Evolutionary conservation across 164 flowering plant genomes (phyloP), one percentile per base, ranked within the genome.

Genomic region (Chimonanthus praecox): DNA sequence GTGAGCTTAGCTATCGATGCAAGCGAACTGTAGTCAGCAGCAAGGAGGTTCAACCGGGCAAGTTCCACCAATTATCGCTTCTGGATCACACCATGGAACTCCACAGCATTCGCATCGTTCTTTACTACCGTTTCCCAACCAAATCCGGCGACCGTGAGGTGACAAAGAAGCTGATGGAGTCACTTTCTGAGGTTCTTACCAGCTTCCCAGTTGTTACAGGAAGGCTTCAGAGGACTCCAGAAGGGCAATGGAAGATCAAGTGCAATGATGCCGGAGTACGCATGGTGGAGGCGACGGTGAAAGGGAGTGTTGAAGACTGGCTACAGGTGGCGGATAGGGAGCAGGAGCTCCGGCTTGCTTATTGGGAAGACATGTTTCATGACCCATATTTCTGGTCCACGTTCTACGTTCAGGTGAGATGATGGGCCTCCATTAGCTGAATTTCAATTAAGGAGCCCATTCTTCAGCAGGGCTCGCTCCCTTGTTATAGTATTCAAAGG

Each of bases 261-360:
- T 85, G 89, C 64, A 89, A 89, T 46, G 97, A 90, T 73, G 91
- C 88, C 0, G 97, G 94, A 9, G 76, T 87, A 47, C 80, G 97
- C 73, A 74, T 79, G 78, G 77, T 90, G 18, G 94, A 90, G 74
- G 89, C 89, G 0, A 84, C 74, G 46, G 90, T 82, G 2, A 78
- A 73, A 49, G 89, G 94, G 16, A 87, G 87, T 63, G 80, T 92
- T 5, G 84, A 85, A 46, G 87, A 84, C 4, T 88, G 92, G 91
- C 46, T 90, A 50, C 47, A 69, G 72, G 67, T 67, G 74, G 85
- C 81, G 20, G 81, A 85, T 60, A 80, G 88, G 16, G 89, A 83
- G 58, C 78, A 82, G 66, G 92, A 88, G 80, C 84, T 84, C 18
- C 75, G 68, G 77, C 89, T 90, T 77, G 75, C 84, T 66, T 74